Conservation (phyloP, 495 filamentous ascomycete genomes). For the Talaromyces adpressus region DNA sequence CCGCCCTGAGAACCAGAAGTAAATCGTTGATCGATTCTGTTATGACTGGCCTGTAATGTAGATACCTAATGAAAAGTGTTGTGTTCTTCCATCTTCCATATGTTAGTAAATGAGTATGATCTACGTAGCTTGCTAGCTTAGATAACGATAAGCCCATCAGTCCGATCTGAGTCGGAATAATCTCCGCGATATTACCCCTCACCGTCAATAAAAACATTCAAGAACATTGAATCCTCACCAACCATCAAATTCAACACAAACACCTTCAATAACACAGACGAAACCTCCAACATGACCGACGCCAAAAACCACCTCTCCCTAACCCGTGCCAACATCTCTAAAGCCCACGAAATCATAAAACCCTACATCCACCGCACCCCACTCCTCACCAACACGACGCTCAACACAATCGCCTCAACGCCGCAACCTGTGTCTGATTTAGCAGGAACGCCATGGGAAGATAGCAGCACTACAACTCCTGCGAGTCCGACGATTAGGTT, state of each 20-base stretch:
- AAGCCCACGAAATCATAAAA: conserved; percentile 66
- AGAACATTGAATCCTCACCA: no score
- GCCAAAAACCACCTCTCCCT: conserved; percentile 36
- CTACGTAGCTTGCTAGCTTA: not conserved
- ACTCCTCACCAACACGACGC: conserved; percentile 66
- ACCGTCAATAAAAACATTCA: no score
- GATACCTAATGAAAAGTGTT: conserved; percentile 13
- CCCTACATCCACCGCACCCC: conserved; percentile 77
- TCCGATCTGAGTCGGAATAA: not conserved
- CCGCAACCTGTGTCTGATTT: conserved; percentile 50
- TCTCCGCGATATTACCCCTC: not conserved
- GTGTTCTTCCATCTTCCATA: not conserved
- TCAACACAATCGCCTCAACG: conserved; percentile 68
- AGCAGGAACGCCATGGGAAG: conserved; percentile 50
- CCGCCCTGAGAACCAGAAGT: conserved; percentile 89
- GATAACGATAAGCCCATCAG: not conserved
- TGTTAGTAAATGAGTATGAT: not conserved
- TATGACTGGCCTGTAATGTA: conserved; percentile 8
- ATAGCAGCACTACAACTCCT: conserved; percentile 31
- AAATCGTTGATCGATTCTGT: conserved; percentile 35
- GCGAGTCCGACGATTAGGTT: conserved; percentile 62
- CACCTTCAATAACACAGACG: not conserved
- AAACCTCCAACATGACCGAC: conserved; percentile 3
- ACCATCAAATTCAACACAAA: not conserved
- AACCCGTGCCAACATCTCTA: conserved; percentile 58